Evolutionary conservation across 768 basidiomycete genomes (phyloP).

Genomic region (Lyophyllum shimeji): DNA sequence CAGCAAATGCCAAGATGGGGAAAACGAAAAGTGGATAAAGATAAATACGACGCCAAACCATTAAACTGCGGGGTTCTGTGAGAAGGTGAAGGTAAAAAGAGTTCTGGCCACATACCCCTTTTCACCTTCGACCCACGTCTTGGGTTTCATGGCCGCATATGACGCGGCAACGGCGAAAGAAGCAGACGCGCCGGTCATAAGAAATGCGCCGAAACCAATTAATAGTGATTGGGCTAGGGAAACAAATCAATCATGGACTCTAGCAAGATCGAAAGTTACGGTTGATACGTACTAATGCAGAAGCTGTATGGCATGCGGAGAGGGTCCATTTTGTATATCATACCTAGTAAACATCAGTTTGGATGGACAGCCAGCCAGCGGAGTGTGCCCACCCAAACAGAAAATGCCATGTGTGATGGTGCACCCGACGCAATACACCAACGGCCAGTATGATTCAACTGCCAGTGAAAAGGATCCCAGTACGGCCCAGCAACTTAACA

Average conservation of each 20-base stretch:
- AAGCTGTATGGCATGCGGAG: constrained; percentile 55
- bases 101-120: constrained; percentile 23
- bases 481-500: constrained; percentile 49
- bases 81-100: constrained; percentile 3
- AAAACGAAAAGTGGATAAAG: constrained; percentile 44
- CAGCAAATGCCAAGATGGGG: constrained; percentile 43
- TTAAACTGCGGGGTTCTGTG: constrained; percentile 29
- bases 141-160: constrained; percentile 39
- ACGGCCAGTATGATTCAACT: constrained; percentile 46
- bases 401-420: constrained; percentile 56
- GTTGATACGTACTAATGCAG: constrained; percentile 46
- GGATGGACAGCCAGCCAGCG: background rate
- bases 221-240: constrained; percentile 41
- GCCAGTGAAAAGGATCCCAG: constrained; percentile 44
- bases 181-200: constrained; percentile 43
- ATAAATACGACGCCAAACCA: constrained; percentile 50
- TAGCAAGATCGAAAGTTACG: background rate
- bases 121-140: constrained; percentile 35
- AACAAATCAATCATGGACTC: background rate
- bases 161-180: constrained; percentile 46
- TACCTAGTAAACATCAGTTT: constrained; percentile 36
- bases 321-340: constrained; percentile 66
- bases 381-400: constrained; percentile 50
- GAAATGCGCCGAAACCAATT: constrained; percentile 41
- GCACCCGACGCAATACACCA: constrained; percentile 48